Evolutionary conservation across 2,329 filamentous ascomycete genomes (phyloP).

Genomic region (Claviceps sp.): DNA sequence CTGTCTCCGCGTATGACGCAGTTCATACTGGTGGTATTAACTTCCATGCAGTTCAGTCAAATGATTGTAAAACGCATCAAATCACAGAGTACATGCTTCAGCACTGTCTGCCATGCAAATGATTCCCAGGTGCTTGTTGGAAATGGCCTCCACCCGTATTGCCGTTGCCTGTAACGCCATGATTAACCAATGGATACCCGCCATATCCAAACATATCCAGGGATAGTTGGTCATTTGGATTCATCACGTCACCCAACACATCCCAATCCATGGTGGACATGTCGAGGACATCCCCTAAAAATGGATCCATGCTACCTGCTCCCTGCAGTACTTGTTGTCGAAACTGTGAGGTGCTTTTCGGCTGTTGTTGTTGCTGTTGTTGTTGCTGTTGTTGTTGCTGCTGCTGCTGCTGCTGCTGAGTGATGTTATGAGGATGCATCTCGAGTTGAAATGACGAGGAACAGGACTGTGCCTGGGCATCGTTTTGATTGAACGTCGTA

Average conservation of each 20-base stretch:
- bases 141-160: slow-evolving; percentile 3
- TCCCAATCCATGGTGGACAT: slow-evolving; percentile 32
- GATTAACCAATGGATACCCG: slow-evolving; percentile 11
- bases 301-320: slow-evolving; percentile 26
- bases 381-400: slow-evolving; percentile 2
- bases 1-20: background rate
- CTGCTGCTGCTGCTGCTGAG: slow-evolving; percentile 1
- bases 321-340: slow-evolving; percentile 7
- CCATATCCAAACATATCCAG: slow-evolving; percentile 20
- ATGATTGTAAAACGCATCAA: background rate
- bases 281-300: slow-evolving; percentile 31
- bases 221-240: slow-evolving; percentile 16
- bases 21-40: background rate
- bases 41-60: background rate
- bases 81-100: background rate
- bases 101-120: background rate
- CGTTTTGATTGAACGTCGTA: background rate
- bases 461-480: background rate
- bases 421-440: background rate
- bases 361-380: background rate
- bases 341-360: background rate
- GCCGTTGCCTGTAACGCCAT: slow-evolving; percentile 4
- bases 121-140: slow-evolving; percentile 1
- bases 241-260: slow-evolving; percentile 24
- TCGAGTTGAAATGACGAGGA: background rate